Conservation (phyloP, 345 rosid genomes). For the Mercurialis annua region DNA sequence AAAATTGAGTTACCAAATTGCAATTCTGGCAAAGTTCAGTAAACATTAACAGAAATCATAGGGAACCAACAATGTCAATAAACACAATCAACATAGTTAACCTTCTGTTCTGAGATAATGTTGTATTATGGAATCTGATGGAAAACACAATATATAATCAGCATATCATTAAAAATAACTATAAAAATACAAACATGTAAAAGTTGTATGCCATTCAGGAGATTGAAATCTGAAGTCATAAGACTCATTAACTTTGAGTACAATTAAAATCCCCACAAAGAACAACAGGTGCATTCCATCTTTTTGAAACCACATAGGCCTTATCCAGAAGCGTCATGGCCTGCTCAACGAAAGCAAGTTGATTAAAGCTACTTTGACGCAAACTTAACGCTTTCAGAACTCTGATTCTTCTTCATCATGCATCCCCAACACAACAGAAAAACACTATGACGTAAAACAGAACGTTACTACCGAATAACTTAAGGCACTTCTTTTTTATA, state of each 20-base stretch:
- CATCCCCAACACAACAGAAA: no score
- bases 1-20: no score
- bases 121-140: slow-evolving; percentile 90
- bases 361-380: slow-evolving; percentile 2
- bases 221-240: slow-evolving; percentile 12
- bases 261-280: slow-evolving; percentile 95
- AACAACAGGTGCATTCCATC: slow-evolving; percentile 90
- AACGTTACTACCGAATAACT: no score
- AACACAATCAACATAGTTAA: no score
- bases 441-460: no score
- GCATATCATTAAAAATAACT: slow-evolving; percentile 2
- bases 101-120: slow-evolving; percentile 81
- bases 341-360: slow-evolving; percentile 38
- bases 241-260: slow-evolving; percentile 95
- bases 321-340: slow-evolving; percentile 68
- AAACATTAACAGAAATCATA: no score
- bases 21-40: no score
- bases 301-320: slow-evolving; percentile 71
- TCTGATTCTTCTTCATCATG: background rate
- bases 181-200: background rate
- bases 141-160: slow-evolving; percentile 23
- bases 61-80: no score
- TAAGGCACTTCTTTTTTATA: no score
- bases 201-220: slow-evolving; percentile 13
- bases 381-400: background rate